Base-by-base conservation (phyloP, 371 early-diverging fungal genomes). In the Rhizopus stolonifer region DNA sequence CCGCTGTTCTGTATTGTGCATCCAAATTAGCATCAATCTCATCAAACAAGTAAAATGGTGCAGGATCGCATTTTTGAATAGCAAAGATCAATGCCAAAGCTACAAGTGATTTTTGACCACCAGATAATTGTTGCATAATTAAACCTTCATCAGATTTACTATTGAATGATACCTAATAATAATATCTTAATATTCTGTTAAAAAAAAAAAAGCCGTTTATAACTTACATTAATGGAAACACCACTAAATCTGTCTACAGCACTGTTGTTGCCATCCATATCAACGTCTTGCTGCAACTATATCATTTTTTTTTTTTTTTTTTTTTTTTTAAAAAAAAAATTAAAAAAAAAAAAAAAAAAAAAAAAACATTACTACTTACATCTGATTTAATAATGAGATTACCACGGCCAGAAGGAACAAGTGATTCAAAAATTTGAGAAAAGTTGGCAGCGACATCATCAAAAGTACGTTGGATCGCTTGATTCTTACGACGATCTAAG, bases 21-120 rank as follows among this genome's bases (percentile, higher is more conserved):
- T 99, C 99, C 25, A 99, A 75, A 53, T 98, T 99, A 25, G 99
- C 99, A 81, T 99, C 99, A 74, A 99, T 96, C 80, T 99, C 99
- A 81, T 99, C 99, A 86, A 99, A 98, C 56, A 99, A 78, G 71
- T 99, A 99, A 70, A 99, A 99, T 4, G 99, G 99, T 33, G 99
- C 97, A 15, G 98, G 98, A 60, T 99, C 99, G 68, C 96, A 94
- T 58, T 87, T 84, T 74, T 99, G 99, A 58, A 99, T 98, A 3
- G 99, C 94, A 76, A 99, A 98, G 43, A 99, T 98, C 32, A 99
- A 76, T 9, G 96, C 94, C 45, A 99, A 79, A 0, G 99, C 99
- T 5, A 99, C 96, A 33, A 99, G 82, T 23, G 98, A 94, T 66
- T 99, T 99, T 79, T 99, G 99, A 1, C 99, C 99, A 17, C 99